These are phyloP conservation scores for Cryptococcus floricola DNA, from an alignment of 1,284 basidiomycete species.

Conservation along the genomic window DNA sequence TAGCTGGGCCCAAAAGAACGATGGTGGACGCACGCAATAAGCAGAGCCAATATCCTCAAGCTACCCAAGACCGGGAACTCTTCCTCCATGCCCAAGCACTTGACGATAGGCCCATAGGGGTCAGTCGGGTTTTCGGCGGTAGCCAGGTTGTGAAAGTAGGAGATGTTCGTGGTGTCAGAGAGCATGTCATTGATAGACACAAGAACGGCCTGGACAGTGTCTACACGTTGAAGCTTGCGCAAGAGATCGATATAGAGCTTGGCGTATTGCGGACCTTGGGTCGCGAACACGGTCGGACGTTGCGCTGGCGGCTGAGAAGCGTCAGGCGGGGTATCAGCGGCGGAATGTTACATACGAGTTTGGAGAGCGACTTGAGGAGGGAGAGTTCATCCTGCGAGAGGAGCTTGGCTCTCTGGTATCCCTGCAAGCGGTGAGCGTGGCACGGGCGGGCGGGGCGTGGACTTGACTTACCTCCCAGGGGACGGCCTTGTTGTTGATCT, in stretches of 20 bases:
- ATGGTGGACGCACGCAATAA: conserved; percentile 60
- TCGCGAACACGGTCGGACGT: conserved; percentile 67
- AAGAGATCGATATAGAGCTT: conserved; percentile 85
- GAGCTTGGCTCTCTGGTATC: conserved; percentile 90
- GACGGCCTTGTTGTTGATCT: conserved; percentile 84
- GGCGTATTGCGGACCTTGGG: conserved; percentile 77
- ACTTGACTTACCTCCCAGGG: conserved; percentile 81
- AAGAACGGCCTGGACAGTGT: conserved; percentile 90
- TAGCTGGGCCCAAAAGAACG: neutral
- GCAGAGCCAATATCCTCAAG: conserved; percentile 78
- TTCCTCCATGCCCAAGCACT: conserved; percentile 81
- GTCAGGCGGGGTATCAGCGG: neutral
- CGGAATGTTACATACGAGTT: conserved; percentile 49
- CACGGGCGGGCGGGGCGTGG: neutral
- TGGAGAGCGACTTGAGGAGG: conserved; percentile 85
- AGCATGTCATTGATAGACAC: conserved; percentile 89
- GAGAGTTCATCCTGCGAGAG: conserved; percentile 82
- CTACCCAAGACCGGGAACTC: conserved; percentile 90
- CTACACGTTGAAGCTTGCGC: conserved; percentile 85
- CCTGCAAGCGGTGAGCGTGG: conserved; percentile 53
- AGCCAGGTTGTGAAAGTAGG: conserved; percentile 57
- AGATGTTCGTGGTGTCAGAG: conserved; percentile 48
- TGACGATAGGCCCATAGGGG: conserved; percentile 77
- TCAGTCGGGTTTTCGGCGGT: conserved; percentile 62
- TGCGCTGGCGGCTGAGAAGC: conserved; percentile 59